These are phyloP conservation scores for Jacaranda copaia DNA, from an alignment of 257 asterid species.

Conservation along the genomic window DNA sequence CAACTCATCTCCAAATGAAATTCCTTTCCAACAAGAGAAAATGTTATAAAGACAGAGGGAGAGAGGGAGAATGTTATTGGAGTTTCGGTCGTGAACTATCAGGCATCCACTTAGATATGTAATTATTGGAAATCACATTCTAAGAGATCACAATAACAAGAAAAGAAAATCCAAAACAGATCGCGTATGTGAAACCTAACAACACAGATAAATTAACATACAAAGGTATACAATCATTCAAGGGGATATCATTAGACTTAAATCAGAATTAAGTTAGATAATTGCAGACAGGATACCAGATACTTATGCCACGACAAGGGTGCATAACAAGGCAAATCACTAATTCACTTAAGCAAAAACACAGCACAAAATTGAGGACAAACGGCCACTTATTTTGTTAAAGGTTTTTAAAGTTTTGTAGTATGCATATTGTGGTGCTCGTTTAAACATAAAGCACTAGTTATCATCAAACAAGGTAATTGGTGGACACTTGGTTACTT, in stretches of 20 bases:
- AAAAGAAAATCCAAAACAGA: conserved; percentile 20
- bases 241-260: neutral
- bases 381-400: neutral
- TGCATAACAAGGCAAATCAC: conserved; percentile 12
- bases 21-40: conserved; percentile 20
- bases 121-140: neutral
- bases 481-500: neutral
- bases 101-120: conserved; percentile 22
- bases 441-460: no score
- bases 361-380: conserved; percentile 26
- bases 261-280: neutral
- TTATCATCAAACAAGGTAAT: no score
- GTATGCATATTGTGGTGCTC: neutral
- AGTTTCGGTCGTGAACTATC: conserved; percentile 18
- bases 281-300: neutral
- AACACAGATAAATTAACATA: conserved; percentile 2
- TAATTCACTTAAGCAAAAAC: neutral
- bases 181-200: conserved; percentile 9
- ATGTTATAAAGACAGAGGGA: neutral
- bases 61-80: neutral
- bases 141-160: conserved; percentile 17
- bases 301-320: conserved; percentile 21
- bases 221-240: neutral
- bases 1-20: conserved; percentile 20
- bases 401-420: conserved; percentile 8